These are phyloP conservation scores for Phytomonas francai DNA, from an alignment of 208 protist species.

Conservation along the genomic window DNA sequence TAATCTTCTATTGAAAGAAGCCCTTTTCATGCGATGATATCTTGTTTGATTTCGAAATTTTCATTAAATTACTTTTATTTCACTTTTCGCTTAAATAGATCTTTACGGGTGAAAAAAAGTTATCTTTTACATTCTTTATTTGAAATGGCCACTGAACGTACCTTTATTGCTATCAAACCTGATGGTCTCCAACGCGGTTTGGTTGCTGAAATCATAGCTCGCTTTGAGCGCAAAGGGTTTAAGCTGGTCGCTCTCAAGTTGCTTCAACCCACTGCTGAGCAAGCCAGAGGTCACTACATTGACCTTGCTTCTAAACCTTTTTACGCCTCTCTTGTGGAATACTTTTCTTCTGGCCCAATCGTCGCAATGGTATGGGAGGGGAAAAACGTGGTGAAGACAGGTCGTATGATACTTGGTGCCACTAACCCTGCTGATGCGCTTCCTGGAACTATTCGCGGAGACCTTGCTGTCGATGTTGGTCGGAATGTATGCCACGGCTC, in stretches of 20 bases:
- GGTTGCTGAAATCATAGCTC: constrained; percentile 93
- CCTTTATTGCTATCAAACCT: constrained; percentile 94
- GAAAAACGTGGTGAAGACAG: constrained; percentile 91
- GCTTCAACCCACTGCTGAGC: constrained; percentile 65
- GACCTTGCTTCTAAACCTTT: constrained; percentile 91
- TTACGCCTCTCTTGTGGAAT: constrained; percentile 90
- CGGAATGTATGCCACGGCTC: constrained; percentile 97
- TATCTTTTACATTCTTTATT: constrained; percentile 3
- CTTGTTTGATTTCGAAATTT: neutral
- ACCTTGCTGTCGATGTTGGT: constrained; percentile 92
- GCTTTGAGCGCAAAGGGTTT: constrained; percentile 95
- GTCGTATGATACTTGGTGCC: constrained; percentile 92
- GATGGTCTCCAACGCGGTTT: constrained; percentile 92
- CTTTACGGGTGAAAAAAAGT: neutral
- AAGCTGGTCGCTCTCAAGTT: constrained; percentile 94
- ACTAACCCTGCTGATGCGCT: constrained; percentile 92
- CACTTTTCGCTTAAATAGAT: neutral
- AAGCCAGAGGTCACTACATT: constrained; percentile 87
- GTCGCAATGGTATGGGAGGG: constrained; percentile 97
- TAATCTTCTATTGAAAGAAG: neutral
- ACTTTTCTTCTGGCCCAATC: constrained; percentile 95
- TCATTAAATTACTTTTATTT: constrained; percentile 3
- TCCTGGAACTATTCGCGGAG: constrained; percentile 96
- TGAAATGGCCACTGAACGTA: constrained; percentile 83
- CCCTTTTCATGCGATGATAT: neutral